Base-by-base conservation (phyloP, 2,329 filamentous ascomycete species). In the Helotiales sp. region DNA sequence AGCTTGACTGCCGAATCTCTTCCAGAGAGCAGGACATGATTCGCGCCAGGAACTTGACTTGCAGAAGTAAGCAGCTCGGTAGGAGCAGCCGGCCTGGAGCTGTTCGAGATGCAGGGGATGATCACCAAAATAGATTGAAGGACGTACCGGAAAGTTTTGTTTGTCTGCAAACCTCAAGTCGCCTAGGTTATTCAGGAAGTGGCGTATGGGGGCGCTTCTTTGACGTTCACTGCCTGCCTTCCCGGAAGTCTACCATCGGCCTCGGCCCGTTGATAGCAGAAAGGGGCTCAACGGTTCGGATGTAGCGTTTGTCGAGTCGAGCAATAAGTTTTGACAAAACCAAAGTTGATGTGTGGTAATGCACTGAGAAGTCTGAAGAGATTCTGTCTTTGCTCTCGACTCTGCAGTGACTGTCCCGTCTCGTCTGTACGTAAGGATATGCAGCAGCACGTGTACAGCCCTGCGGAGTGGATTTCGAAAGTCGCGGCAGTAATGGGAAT, bases 241-340 rank as follows among this genome's bases (percentile, higher is more conserved):
- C 71, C 68, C 68, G 69, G 72, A 55, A 69, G 58, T 68, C 63
- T 75, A 63, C 73, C 75, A 72, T 72, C 63, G 65, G 65, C 61
- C 71, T 75, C 73, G 73, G 72, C 43, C 70, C 71, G 73, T 69
- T 72, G 71, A 74, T 75, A 74, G 71, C 71, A 66, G 50, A 64
- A 66, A 58, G 55, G 49, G 63, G 49, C 66, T 45, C 67, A 67
- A 65, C 65, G 63, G 65, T 37, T 69, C 64, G 65, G 69, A 24
- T 52, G 60, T 61, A 54, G 47, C 54, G 24, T 62, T 67, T 50
- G 52, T 37, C 49, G 40, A 60, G 28, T 71, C 28, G 37, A 60
- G 34, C 26, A 45, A 45, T 43, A 30, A 59, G 26, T 37, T 50
- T 54, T 69, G 47, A 62, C 58, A 59, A 63, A 37, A 47, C 28